These are phyloP conservation scores for Cercospora zeae-maydis DNA, from an alignment of 2,329 filamentous ascomycete genomes.

Conservation along the genomic window DNA sequence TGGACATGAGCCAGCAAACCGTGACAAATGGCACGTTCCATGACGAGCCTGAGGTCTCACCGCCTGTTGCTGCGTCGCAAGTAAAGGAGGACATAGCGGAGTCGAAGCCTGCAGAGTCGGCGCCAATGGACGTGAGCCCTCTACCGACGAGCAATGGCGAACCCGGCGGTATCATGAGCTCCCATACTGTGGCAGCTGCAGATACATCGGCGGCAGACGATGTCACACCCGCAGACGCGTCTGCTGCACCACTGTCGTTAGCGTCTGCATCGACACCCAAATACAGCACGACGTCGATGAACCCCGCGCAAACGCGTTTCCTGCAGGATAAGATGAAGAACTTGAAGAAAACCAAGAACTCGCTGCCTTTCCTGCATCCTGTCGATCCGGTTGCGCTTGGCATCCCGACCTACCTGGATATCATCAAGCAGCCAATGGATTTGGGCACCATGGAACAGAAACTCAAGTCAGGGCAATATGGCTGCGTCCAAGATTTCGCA, in stretches of 20 bases:
- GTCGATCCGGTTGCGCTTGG: constrained; percentile 72
- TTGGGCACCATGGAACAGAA: constrained; percentile 77
- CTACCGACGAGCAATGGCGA: neutral
- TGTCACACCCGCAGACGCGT: constrained; percentile 5
- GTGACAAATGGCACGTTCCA: constrained; percentile 5
- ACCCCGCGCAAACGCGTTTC: constrained; percentile 58
- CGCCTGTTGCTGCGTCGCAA: neutral
- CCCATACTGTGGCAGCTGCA: neutral
- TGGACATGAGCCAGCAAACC: constrained; percentile 7
- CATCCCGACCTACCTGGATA: constrained; percentile 69
- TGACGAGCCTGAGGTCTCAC: neutral
- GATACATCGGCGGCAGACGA: constrained; percentile 12
- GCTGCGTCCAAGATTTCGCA: constrained; percentile 67
- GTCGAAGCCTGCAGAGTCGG: neutral
- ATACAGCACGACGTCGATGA: constrained; percentile 50
- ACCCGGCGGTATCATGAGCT: neutral
- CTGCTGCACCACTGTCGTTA: constrained; percentile 12
- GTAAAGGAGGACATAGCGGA: neutral
- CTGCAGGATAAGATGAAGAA: constrained; percentile 65
- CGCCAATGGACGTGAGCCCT: neutral
- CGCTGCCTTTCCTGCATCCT: constrained; percentile 69
- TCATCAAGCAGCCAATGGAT: constrained; percentile 79
- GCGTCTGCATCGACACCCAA: constrained; percentile 23
- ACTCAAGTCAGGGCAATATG: constrained; percentile 67
- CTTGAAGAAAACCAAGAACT: constrained; percentile 82